Conservation (phyloP, 169 alveolate genomes). For the Eimeria tenella region DNA sequence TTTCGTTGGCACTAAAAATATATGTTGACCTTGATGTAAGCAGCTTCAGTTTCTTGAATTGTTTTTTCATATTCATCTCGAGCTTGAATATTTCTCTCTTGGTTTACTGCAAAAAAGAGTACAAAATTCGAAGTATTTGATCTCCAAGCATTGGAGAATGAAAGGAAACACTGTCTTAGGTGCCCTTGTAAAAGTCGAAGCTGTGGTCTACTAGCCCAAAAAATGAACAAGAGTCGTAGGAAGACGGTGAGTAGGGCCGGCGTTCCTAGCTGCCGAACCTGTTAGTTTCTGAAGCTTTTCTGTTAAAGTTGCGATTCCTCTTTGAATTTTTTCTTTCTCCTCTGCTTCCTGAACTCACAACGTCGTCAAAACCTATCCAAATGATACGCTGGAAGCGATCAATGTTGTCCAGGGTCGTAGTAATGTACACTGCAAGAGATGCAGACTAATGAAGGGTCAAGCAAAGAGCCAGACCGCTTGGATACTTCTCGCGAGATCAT, state of each 20-base stretch:
- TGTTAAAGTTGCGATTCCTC: conserved; percentile 89
- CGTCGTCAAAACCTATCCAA: background rate
- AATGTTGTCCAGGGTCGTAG: background rate
- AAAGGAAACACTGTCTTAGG: too few relatives aligned
- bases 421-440: too few relatives aligned
- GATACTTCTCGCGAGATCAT: conserved; percentile 81
- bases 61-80: conserved; percentile 95
- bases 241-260: too few relatives aligned
- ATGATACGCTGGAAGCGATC: background rate
- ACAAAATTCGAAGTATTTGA: background rate
- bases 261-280: conserved; percentile 60
- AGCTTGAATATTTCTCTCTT: conserved; percentile 91
- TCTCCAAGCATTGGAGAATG: too few relatives aligned
- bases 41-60: conserved; percentile 94
- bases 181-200: too few relatives aligned
- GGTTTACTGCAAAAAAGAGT: conserved; percentile 82
- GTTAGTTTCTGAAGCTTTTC: conserved; percentile 89
- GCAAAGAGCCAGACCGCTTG: conserved; percentile 18
- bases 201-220: too few relatives aligned
- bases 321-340: conserved; percentile 90
- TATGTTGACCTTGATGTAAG: conserved; percentile 84
- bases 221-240: too few relatives aligned
- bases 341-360: conserved; percentile 86
- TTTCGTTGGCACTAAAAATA: too few relatives aligned
- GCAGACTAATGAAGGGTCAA: background rate